Percentiles rank a stretch among this genome's conserved stretches.
phyloP scores from a whole-genome alignment of 345 rosid genomes.

The Firmiana major region DNA sequence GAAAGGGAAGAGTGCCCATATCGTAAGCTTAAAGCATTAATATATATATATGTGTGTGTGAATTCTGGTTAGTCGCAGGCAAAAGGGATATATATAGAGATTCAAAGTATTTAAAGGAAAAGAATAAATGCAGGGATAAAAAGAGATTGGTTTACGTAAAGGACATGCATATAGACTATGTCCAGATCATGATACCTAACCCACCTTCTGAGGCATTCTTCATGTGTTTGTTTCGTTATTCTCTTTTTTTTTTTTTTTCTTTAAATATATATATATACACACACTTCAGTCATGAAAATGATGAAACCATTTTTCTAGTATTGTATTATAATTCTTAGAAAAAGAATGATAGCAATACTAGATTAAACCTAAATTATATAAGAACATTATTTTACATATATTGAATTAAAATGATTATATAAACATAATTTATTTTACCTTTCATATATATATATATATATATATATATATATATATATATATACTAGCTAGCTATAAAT shows the following conservation, averaged over 20 bases:
- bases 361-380: too few relatives aligned
- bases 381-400: too few relatives aligned
- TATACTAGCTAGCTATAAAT: too few relatives aligned
- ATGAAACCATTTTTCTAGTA: too few relatives aligned
- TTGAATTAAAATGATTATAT: too few relatives aligned
- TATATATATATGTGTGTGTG: not conserved
- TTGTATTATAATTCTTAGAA: too few relatives aligned
- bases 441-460: too few relatives aligned
- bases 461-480: too few relatives aligned
- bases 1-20: not conserved
- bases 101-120: conserved; percentile 31
- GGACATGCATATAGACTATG: conserved; percentile 23
- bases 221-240: not conserved
- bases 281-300: too few relatives aligned
- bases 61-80: conserved; percentile 1
- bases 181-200: conserved; percentile 41
- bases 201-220: conserved; percentile 49
- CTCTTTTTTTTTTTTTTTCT: conserved; percentile 7
- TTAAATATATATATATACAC: too few relatives aligned
- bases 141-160: conserved; percentile 18
- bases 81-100: conserved; percentile 22
- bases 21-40: not conserved
- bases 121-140: conserved; percentile 6
- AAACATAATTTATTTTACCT: too few relatives aligned
- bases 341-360: too few relatives aligned